Conservation (phyloP, 164 flowering plant species). For the Euptelea pleiosperma region DNA sequence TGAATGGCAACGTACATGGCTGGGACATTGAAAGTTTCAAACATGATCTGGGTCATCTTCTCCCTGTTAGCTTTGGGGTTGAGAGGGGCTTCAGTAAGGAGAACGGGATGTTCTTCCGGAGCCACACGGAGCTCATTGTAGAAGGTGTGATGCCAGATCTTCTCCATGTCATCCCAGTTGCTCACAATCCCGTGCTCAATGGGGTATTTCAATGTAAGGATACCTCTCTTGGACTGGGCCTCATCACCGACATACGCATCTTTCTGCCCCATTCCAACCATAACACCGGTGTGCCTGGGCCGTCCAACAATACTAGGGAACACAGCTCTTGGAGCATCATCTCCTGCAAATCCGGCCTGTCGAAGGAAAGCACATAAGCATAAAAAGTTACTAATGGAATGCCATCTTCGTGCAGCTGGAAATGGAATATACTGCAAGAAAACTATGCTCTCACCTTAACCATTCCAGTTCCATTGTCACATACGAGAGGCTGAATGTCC, state of each 20-base stretch:
- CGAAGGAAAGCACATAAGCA: background rate
- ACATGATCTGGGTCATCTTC: conserved; percentile 82
- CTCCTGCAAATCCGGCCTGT: conserved; percentile 82
- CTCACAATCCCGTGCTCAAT: conserved; percentile 79
- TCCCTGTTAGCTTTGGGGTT: conserved; percentile 80
- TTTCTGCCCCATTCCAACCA: conserved; percentile 87
- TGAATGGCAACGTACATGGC: conserved; percentile 82
- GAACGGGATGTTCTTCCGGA: conserved; percentile 82
- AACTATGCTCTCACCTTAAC: conserved; percentile 41
- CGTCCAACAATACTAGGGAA: conserved; percentile 76
- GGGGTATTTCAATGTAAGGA: conserved; percentile 65
- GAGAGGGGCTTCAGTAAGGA: conserved; percentile 76
- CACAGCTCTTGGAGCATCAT: conserved; percentile 77
- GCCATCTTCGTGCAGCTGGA: background rate
- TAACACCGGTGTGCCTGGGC: conserved; percentile 75
- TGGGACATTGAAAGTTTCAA: conserved; percentile 68
- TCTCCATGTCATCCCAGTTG: conserved; percentile 90
- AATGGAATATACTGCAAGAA: background rate
- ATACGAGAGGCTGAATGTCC: conserved; percentile 68
- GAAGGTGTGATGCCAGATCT: conserved; percentile 80
- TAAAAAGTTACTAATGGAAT: background rate
- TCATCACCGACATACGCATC: conserved; percentile 79
- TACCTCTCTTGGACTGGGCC: conserved; percentile 78
- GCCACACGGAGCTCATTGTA: conserved; percentile 80
- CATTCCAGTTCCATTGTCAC: conserved; percentile 78